Base-by-base conservation (phyloP, 306 rosid genomes). In the Astragalus membranaceus region DNA sequence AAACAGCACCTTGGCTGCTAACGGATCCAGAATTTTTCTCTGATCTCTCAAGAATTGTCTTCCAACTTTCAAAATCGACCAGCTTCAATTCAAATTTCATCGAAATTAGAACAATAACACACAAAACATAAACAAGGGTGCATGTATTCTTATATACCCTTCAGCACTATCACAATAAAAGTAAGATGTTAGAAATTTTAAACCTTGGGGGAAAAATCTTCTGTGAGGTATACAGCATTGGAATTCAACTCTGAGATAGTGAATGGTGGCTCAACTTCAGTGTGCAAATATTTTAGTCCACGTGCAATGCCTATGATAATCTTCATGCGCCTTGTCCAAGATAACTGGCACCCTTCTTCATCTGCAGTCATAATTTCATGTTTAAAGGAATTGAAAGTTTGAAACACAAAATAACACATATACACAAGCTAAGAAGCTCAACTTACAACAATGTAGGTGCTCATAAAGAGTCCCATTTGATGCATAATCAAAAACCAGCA, bases 31-130 rank as follows among this genome's bases (percentile, higher is more conserved):
- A 86, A 67, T 83, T 86, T 69, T 78, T 87, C 70, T 89, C 97
- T 30, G 91, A 87, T 82, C 97, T 89, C 54, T 85, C 87, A 60
- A 95, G 87, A 82, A 95, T 89, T 47, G 88, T 80, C 84, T 95
- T 91, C 96, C 97, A 95, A 81, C 96, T 84, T 77, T 95, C 99
- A 62, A 95, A 95, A 79, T 95, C 97, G 79, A 95, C 99, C 63
- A 95, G 78, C 97, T 95, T 83, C 79, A 81, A 63, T 53, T 58
- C 11, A 69, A 58, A 8, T 43, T 47, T 71, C 57, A 29, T 70
- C 13, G 11, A 46, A 42, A 68, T 62, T 41, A 79, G 69, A 56
- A 78, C 53, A n/a, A n/a, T n/a, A n/a, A n/a, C n/a, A n/a, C n/a
- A n/a, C n/a, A n/a, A n/a, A n/a, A n/a, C n/a, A n/a, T n/a, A n/a